These are phyloP conservation scores for Saccharum hybrid DNA, from an alignment of 202 grass and related monocot species.

Conservation along the genomic window DNA sequence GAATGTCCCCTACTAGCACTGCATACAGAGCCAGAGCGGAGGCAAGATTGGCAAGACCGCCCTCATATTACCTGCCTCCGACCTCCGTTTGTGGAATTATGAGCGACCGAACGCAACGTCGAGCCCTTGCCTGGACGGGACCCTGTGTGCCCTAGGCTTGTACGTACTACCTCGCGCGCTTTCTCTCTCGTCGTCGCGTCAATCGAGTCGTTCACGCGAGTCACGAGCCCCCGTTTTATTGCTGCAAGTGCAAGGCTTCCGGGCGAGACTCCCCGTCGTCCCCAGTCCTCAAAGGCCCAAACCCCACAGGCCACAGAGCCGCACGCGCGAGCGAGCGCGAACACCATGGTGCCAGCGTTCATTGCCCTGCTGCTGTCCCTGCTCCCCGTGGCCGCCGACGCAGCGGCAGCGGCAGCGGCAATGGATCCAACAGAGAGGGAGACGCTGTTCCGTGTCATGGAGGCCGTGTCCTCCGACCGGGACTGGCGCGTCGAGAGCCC, in stretches of 20 bases:
- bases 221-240: slow-evolving; percentile 13
- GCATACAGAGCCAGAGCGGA: too few species aligned
- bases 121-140: not conserved
- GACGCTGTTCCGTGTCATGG: slow-evolving; percentile 84
- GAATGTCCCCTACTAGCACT: not conserved
- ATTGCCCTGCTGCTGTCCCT: slow-evolving; percentile 40
- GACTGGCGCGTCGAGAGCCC: slow-evolving; percentile 83
- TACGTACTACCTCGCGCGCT: not conserved
- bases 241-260: not conserved
- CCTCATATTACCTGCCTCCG: too few species aligned
- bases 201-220: slow-evolving; percentile 40
- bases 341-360: slow-evolving; percentile 38
- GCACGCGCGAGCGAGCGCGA: not conserved
- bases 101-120: not conserved
- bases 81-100: not conserved
- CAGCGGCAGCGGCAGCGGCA: slow-evolving; percentile 21
- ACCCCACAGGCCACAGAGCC: slow-evolving; percentile 15
- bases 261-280: not conserved
- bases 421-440: slow-evolving; percentile 71
- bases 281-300: slow-evolving; percentile 13
- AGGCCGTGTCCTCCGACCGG: slow-evolving; percentile 79
- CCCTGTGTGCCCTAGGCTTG: too few species aligned
- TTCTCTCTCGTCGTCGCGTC: slow-evolving; percentile 29
- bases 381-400: slow-evolving; percentile 23
- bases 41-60: too few species aligned